Evolutionary conservation across 2,329 filamentous ascomycete genomes (phyloP), one percentile per base, ranked within the genome.

Genomic region (Penicillium palitans): DNA sequence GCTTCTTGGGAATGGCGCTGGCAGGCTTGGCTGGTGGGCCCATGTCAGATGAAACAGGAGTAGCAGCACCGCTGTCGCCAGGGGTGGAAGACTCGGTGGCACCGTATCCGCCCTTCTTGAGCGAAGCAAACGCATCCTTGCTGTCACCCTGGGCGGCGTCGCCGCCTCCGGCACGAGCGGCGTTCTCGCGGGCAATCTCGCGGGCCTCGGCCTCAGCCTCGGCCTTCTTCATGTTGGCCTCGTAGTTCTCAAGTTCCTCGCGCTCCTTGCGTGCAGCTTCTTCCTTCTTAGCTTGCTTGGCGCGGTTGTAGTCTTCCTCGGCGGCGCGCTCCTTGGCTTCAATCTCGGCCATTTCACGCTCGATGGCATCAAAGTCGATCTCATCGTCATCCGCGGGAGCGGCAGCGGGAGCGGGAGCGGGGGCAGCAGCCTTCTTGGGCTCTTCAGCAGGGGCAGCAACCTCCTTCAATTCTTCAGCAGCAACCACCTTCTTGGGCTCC

Each of bases 261-360:
- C 76, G 74, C 61, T 79, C 77, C 65, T 79, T 79, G 61, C 76
- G 75, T 27, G 71, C 77, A 37, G 71, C 69, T 61, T 77, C 78
- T 60, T 79, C 79, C 74, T 90, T 90, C 72, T 91, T 87, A n/a
- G 87, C 88, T 69, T 90, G 85, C 76, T 92, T 93, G 76, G 90
- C 89, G 72, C 90, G 87, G 72, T 90, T 70, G 65, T 81, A 81
- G 15, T 74, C 76, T 46, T 74, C 76, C 60, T 81, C 79, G 5
- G 70, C 72, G 7, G 76, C 77, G 35, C 70, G 70, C 61, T 81
- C 79, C 66, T 78, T 77, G 37, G 77, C 78, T 61, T 81, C 79
- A 31, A 76, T 70, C 39, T 78, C 78, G 41, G 77, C 79, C 65
- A 79, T 61, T 61, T 81, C 79, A 41, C 74, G 74, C 65, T 80